Evolutionary conservation across 441 rosid genomes (phyloP).

Genomic region (Syzygium malaccense): DNA sequence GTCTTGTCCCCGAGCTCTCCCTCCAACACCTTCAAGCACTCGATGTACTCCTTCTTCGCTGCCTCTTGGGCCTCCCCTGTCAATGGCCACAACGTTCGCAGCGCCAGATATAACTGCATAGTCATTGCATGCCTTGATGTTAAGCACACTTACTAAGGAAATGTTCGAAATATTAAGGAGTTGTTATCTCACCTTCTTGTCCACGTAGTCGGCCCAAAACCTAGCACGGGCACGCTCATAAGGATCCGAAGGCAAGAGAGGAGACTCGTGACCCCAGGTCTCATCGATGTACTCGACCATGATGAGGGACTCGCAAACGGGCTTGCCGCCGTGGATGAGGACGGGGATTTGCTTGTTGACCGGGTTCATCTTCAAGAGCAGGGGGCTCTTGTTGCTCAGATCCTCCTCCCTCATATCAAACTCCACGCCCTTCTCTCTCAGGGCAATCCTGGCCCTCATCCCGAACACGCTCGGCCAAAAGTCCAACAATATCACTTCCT

Average conservation of each 20-base stretch:
- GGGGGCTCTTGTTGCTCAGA: neutral
- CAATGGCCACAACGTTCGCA: neutral
- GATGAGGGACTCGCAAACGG: neutral
- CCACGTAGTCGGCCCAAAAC: conserved; percentile 8
- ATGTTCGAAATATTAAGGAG: neutral
- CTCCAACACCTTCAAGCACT: neutral
- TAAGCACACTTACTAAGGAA: neutral
- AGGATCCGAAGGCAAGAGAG: neutral
- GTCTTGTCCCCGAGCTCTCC: neutral
- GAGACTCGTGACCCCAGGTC: neutral
- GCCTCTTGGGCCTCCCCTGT: neutral
- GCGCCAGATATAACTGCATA: neutral
- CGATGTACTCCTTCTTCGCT: neutral
- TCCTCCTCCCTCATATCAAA: neutral
- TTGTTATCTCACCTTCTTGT: neutral
- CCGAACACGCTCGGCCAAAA: neutral
- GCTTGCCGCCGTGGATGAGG: neutral
- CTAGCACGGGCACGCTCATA: neutral
- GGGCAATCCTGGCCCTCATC: neutral
- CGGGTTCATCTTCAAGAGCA: neutral
- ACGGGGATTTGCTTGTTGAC: neutral
- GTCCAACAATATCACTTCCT: neutral
- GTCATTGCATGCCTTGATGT: neutral
- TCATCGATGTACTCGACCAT: conserved; percentile 1
- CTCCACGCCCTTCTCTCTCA: neutral